These are phyloP conservation scores for Panicum hallii DNA, from an alignment of 202 grass and related monocot genomes.

Conservation along the genomic window DNA sequence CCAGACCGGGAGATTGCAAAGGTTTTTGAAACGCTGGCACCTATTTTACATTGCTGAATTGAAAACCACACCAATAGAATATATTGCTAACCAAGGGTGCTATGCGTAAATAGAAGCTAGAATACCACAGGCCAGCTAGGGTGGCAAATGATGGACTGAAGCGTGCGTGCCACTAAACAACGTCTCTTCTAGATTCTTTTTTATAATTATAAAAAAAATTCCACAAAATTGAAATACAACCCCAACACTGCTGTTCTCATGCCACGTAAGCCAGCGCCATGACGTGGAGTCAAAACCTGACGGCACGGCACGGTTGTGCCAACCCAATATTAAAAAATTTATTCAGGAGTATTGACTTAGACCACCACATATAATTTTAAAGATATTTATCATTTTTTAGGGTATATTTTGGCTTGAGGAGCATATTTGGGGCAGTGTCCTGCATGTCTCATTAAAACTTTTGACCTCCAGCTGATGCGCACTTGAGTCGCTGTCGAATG, in stretches of 20 bases:
- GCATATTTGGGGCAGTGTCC: slow-evolving; percentile 49
- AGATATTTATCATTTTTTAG: background rate
- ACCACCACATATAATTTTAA: background rate
- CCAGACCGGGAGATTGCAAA: no score
- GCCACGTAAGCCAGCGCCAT: background rate
- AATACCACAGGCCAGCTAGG: slow-evolving; percentile 39
- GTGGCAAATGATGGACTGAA: slow-evolving; percentile 44
- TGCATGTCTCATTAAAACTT: slow-evolving; percentile 36
- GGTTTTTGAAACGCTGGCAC: no score
- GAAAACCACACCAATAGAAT: no score
- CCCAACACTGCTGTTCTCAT: background rate
- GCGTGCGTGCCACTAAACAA: slow-evolving; percentile 50
- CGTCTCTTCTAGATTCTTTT: background rate
- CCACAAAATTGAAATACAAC: background rate
- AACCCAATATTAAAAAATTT: background rate
- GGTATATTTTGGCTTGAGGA: background rate
- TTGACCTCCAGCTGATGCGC: slow-evolving; percentile 33
- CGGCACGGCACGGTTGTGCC: background rate
- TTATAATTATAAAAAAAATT: background rate
- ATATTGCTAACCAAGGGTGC: background rate
- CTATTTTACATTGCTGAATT: no score
- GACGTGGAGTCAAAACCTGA: slow-evolving; percentile 7
- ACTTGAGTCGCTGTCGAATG: slow-evolving; percentile 3
- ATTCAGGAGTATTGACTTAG: background rate
- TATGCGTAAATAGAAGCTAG: slow-evolving; percentile 20